A percentile compares a stretch with the other conserved stretches of the same genome.
These are phyloP conservation scores for Arctium lappa DNA, from an alignment of 129 eudicot species.

Conservation along the genomic window DNA sequence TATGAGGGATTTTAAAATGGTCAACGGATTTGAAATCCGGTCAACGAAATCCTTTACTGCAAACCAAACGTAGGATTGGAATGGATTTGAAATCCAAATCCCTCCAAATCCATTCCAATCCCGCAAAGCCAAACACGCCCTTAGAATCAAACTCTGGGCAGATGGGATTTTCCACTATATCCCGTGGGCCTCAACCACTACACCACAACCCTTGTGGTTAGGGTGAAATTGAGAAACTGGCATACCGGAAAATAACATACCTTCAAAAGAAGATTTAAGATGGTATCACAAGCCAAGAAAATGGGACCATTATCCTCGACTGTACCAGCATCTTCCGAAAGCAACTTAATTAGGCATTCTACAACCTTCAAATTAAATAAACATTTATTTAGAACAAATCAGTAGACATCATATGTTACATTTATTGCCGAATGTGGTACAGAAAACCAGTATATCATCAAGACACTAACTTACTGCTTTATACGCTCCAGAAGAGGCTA, in stretches of 20 bases:
- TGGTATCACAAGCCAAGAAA: constrained; percentile 88
- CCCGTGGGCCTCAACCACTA: too few species aligned
- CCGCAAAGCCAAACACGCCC: too few species aligned
- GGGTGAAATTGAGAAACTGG: not conserved
- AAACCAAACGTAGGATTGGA: too few species aligned
- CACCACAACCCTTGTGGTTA: too few species aligned
- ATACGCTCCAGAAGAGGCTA: constrained; percentile 68
- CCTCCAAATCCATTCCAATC: too few species aligned
- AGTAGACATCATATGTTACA: not conserved
- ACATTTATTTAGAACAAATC: not conserved
- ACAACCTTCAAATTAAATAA: constrained; percentile 47
- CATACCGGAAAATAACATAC: constrained; percentile 23
- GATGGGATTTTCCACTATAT: too few species aligned
- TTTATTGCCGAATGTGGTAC: not conserved
- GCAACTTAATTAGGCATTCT: constrained; percentile 57
- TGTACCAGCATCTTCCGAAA: constrained; percentile 33
- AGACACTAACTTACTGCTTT: constrained; percentile 53
- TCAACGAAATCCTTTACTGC: too few species aligned
- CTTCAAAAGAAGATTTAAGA: constrained; percentile 78
- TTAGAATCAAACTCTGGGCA: too few species aligned
- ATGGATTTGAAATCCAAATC: too few species aligned
- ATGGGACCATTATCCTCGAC: constrained; percentile 52
- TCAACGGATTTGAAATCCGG: too few species aligned
- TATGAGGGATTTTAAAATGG: too few species aligned
- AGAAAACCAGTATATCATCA: not conserved